Evolutionary conservation across 805 yeast genomes (phyloP), one percentile per base, ranked within the genome.

Genomic region (Phaffomyces thermotolerans): DNA sequence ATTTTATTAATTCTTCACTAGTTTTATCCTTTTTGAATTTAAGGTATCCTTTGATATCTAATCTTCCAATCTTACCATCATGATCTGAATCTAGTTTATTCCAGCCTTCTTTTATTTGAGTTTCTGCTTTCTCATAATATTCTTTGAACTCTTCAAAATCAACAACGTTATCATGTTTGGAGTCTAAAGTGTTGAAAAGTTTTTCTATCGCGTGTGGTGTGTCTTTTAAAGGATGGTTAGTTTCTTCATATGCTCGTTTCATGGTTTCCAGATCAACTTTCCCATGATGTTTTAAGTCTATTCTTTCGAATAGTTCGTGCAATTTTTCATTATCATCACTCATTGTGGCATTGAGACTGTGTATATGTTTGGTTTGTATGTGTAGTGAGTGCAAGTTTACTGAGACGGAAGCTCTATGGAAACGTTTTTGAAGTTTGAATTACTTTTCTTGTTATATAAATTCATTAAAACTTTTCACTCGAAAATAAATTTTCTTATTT

Each of bases 21-120:
- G 17, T 67, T 62, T 39, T 79, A 74, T 45, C 85, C 67, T 42
- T 45, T 18, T 45, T 40, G 20, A 45, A 45, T 4, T 68, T 63
- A 13, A 90, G 66, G 52, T 91, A 95, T 20, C 64, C 69, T 34
- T 73, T 72, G 39, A 91, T 76, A 54, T 90, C 96, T 1, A 69
- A 67, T 36, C 76, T 69, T 37, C 77, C 76, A 30, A 89, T 70
- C 46, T 62, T 73, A 1, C 95, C 95, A 58, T 86, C 95, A 40
- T 78, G 66, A 54, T 87, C 87, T 34, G 66, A 64, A 60, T 87
- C 95, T 33, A 87, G 72, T 44, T 67, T 75, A 41, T 69, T 66
- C 60, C 88, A 87, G 0, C 95, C 93, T 36, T 64, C 66, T 31
- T 72, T 70, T 44, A 87, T 82, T 57, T 84, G 91, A 14, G 67